Base-by-base conservation (phyloP, 2,329 filamentous ascomycete species). In the Verticillium nonalfalfae region DNA sequence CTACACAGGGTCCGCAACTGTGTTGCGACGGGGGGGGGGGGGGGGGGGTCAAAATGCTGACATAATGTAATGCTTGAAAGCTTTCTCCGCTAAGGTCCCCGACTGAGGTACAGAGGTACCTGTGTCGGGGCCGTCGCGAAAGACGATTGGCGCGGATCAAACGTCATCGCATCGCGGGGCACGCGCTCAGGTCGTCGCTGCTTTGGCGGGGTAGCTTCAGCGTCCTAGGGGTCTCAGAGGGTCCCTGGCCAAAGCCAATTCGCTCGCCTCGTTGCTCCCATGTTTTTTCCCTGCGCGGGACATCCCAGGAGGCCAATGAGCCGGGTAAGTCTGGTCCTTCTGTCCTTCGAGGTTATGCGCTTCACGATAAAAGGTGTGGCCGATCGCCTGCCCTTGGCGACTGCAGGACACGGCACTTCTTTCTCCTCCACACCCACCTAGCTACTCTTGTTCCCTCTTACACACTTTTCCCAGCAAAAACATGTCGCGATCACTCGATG, bases 401-500 rank as follows among this genome's bases (percentile, higher is more conserved):
- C 33, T 15, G 26, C 15, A 7, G 54, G 33, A n/a, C 21, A 40
- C 31, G 35, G 11, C n/a, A 7, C 15, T 38, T 57, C 34, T 56
- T 40, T 33, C 26, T 21, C 10, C 45, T 52, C 18, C 45, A n/a
- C n/a, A 11, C 18, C 18, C 45, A 18, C 26, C 26, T 31, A 31
- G 26, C 26, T 31, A 31, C 26, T 31, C 26, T 31, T 31, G 26
- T 31, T 31, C 26, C 26, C 26, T 31, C 26, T 31, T 5, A 31
- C 26, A 4, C 26, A 31, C 26, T 4, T 31, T 31, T 31, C 4
- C 5, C n/a, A 9, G 50, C 15, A 18, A 14, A 63, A 64, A 57
- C 61, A 78, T 79, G 75, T 65, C 75, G 66, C 75, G 74, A 45
- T 70, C 75, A 57, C 78, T 89, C n/a, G 86, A 91, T 71, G 90